Percentiles rank a stretch among this genome's conserved stretches.
phyloP scores from a whole-genome alignment of 768 basidiomycete genomes.

The Termitomyces sp. region DNA sequence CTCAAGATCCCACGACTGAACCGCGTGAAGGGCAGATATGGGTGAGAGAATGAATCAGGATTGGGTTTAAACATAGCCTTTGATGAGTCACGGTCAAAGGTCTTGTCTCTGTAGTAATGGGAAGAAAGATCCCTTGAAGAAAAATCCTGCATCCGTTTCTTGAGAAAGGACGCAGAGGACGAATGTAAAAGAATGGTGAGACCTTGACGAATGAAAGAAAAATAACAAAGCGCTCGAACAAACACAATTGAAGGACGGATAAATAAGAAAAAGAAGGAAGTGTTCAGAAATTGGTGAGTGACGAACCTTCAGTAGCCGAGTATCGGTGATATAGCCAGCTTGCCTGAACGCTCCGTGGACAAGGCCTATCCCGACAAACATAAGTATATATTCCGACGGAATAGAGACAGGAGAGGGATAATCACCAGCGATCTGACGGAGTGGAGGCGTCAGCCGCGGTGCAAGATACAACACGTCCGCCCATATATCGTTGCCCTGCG shows the following conservation, averaged over 20 bases:
- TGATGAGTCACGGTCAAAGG: too few species aligned
- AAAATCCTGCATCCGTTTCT: too few species aligned
- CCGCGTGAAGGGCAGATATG: too few species aligned
- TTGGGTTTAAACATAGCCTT: too few species aligned
- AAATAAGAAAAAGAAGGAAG: neutral
- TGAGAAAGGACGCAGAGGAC: too few species aligned
- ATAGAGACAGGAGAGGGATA: neutral
- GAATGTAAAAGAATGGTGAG: too few species aligned
- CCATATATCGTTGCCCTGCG: conserved; percentile 18
- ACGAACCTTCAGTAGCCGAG: conserved; percentile 48
- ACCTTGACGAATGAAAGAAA: too few species aligned
- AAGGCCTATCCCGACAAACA: conserved; percentile 30
- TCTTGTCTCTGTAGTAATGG: too few species aligned
- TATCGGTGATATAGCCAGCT: conserved; percentile 42
- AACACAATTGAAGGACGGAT: neutral
- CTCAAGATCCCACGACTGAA: too few species aligned
- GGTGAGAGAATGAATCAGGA: too few species aligned
- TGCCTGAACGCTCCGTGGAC: conserved; percentile 36
- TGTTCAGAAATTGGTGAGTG: neutral
- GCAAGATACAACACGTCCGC: conserved; percentile 60
- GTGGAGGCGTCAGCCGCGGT: conserved; percentile 33
- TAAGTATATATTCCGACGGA: neutral
- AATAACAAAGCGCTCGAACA: too few species aligned
- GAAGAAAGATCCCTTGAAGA: too few species aligned
- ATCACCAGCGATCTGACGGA: conserved; percentile 31